Conservation (phyloP, 805 yeast genomes). For the Cyberlindnera xylosilytica region DNA sequence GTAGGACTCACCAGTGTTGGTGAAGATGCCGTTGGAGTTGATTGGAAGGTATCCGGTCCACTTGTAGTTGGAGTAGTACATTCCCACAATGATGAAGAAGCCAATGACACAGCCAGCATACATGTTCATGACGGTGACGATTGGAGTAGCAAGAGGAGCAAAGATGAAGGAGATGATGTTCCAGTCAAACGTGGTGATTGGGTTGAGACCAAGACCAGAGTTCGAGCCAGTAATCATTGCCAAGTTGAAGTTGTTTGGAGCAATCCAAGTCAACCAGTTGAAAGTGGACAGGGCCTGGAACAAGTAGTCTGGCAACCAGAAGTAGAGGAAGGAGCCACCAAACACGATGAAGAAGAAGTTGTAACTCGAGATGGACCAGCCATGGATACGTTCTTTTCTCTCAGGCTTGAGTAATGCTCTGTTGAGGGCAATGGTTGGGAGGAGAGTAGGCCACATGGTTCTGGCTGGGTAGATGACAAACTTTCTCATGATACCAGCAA, state of each 20-base stretch:
- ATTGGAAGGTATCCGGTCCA: conserved; percentile 38
- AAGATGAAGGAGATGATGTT: conserved; percentile 30
- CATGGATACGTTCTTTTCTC: conserved; percentile 30
- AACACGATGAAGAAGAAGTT: conserved; percentile 33
- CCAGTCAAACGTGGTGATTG: conserved; percentile 53
- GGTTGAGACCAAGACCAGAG: conserved; percentile 50
- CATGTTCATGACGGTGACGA: conserved; percentile 33
- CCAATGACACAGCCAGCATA: conserved; percentile 34
- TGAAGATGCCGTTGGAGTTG: conserved; percentile 49
- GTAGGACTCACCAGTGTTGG: conserved; percentile 48
- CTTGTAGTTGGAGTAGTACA: conserved; percentile 39
- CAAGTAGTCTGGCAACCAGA: conserved; percentile 44
- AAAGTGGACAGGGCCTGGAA: conserved; percentile 41
- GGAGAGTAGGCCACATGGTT: conserved; percentile 51
- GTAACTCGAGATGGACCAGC: conserved; percentile 34
- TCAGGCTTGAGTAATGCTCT: conserved; percentile 41
- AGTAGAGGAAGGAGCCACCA: conserved; percentile 36
- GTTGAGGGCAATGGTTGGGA: conserved; percentile 49
- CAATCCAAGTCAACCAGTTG: conserved; percentile 60
- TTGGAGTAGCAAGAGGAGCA: conserved; percentile 43
- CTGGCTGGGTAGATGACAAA: conserved; percentile 50
- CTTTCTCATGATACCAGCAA: conserved; percentile 62
- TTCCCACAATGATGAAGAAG: conserved; percentile 32
- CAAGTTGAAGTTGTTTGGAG: conserved; percentile 45
- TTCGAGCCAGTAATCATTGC: conserved; percentile 47